Evolutionary conservation across 352 stramenopile species (phyloP), one percentile per base, ranked within the genome.

Genomic region (Phytopythium oedochilum): DNA sequence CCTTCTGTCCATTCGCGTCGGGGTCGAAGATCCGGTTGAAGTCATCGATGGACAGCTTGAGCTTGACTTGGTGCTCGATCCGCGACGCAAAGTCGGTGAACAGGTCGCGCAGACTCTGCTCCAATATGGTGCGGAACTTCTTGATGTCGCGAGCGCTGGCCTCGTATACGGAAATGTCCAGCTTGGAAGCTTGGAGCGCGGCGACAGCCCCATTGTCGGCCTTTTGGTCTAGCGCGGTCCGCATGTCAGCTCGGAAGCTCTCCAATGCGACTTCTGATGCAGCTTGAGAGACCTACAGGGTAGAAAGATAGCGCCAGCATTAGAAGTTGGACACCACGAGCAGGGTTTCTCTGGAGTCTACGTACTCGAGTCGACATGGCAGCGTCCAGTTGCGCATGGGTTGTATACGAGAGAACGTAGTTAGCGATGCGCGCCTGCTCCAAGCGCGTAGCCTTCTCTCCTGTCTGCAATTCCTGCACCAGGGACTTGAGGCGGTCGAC

Each of bases 21-120:
- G 70, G 70, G 32, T 83, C 83, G 64, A 87, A 89, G 20, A 89
- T 79, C 25, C 63, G 64, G 25, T 82, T 78, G 31, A 87, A 88
- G 62, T 87, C 77, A n/a, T 77, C 66, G 29, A 86, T 75, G 3
- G 65, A 70, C 6, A 89, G 44, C 53, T 89, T 87, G 15, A 59
- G 56, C 46, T 48, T 68, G 23, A 89, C 61, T 28, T 83, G 70
- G 2, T 43, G 51, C 55, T 89, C 79, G 43, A 88, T 67, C 56
- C 82, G 70, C 45, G 64, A 58, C 5, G 74, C 79, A 52, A 89
- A 88, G 14, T 55, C 63, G 23, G 70, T 61, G 52, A 88, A 87
- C n/a, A 86, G 52, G 39, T 89, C 76, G 53, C 61, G 75, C 4
- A 85, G 60, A 47, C 66, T 73, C 45, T 89, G 76, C 50, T 89